phyloP scores from a whole-genome alignment of 2,329 filamentous ascomycete genomes.

The Phaeomoniella chlamydospora region DNA sequence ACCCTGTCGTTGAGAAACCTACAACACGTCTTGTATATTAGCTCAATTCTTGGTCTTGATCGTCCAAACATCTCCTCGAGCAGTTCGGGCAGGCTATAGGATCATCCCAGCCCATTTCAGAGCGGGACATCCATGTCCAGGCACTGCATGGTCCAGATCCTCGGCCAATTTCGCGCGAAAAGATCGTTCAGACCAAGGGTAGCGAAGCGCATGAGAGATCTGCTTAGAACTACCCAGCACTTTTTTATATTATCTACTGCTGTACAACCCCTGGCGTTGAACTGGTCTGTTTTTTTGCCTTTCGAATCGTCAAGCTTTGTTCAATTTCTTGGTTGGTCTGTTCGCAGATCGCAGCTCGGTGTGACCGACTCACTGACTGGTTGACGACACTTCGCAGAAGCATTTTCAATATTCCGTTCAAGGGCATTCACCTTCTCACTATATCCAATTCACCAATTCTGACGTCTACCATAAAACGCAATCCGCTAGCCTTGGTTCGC shows the following conservation, averaged over 20 bases:
- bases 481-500: background rate
- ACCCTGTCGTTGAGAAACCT: background rate
- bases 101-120: background rate
- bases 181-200: background rate
- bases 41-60: background rate
- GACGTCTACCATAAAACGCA: background rate
- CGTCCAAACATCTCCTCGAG: background rate
- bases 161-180: background rate
- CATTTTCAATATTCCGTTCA: background rate
- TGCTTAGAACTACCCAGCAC: background rate
- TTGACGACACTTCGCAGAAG: slow-evolving; percentile 1
- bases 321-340: slow-evolving; percentile 1
- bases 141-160: background rate
- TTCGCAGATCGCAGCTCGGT: background rate
- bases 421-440: background rate
- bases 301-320: background rate
- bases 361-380: background rate
- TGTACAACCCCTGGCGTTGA: background rate
- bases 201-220: background rate
- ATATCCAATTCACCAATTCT: background rate
- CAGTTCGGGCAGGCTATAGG: background rate
- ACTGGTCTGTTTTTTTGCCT: background rate
- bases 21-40: background rate
- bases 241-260: background rate
- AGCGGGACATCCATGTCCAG: background rate